Base-by-base conservation (phyloP, 306 rosid species). In the Nissolia schottii region DNA sequence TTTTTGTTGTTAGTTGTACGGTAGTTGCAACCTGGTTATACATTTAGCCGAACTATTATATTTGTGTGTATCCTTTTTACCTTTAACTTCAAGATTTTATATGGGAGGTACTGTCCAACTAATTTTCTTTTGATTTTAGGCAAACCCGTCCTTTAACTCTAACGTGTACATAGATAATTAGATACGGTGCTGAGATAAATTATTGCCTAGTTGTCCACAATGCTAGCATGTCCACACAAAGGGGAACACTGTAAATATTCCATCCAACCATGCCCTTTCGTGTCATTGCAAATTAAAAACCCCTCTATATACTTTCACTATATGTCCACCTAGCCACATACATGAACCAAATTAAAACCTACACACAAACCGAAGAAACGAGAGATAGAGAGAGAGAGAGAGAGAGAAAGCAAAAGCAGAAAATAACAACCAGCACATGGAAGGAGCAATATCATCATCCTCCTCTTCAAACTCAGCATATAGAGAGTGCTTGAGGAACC, bases 401-500 rank as follows among this genome's bases (percentile, higher is more conserved):
- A 45, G n/a, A n/a, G 5, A 40, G 13, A 25, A 37, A 15, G 38
- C 7, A 23, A 3, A 56, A 1, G 27, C 45, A 58, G n/a, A n/a
- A n/a, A 13, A 63, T 4, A 29, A 2, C 22, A 24, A 16, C 24
- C 24, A 28, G 1, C n/a, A 28, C 2, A 66, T 60, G 71, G 72
- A 81, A 80, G 85, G 78, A 49, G 82, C 71, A 51, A 15, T 43
- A 20, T 60, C 25, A 40, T 12, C 40, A 14, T 77, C 69, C 7
- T 85, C 85, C 3, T 65, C 46, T 6, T 46, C 86, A 1, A 79
- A 77, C 8, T 83, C 69, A 27, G 19, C 69, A 1, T 89, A 89
- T 79, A 79, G 91, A 80, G 96, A 92, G 78, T 92, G 98, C 13
- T 46, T 89, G 40, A 77, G 94, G 16, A 92, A 92, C 88, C 96